Conservation (phyloP, 2,329 filamentous ascomycete genomes). For the Penicillium palitans region DNA sequence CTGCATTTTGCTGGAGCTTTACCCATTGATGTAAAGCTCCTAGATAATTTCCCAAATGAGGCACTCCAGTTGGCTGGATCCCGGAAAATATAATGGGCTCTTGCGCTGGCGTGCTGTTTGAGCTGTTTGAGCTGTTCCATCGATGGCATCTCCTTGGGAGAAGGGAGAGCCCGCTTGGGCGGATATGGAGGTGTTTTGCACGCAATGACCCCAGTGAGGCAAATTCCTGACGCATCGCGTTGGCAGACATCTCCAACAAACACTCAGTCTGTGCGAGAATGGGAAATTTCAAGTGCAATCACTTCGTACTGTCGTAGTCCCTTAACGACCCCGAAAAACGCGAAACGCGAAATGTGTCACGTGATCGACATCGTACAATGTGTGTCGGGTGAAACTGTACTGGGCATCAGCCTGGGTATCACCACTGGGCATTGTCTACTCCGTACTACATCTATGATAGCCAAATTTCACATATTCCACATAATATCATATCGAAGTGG, state of each 20-base stretch:
- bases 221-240: background rate
- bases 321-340: slow-evolving; percentile 1
- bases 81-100: slow-evolving; percentile 77
- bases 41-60: slow-evolving; percentile 93
- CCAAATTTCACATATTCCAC: background rate
- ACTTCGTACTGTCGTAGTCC: slow-evolving; percentile 8
- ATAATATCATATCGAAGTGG: background rate
- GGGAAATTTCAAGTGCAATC: background rate
- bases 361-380: slow-evolving; percentile 8
- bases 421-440: background rate
- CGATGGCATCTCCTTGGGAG: slow-evolving; percentile 14
- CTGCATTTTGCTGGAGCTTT: slow-evolving; percentile 67
- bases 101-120: slow-evolving; percentile 13
- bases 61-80: slow-evolving; percentile 92
- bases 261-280: background rate
- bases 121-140: slow-evolving; percentile 15
- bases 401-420: background rate
- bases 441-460: background rate
- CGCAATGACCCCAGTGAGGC: slow-evolving; percentile 4
- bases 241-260: slow-evolving; percentile 13
- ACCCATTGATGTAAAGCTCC: slow-evolving; percentile 89
- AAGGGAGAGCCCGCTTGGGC: slow-evolving; percentile 1
- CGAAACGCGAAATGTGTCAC: slow-evolving; percentile 5
- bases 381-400: background rate
- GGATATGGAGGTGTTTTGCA: slow-evolving; percentile 1